Conservation (phyloP, 2,329 filamentous ascomycete genomes). For the Talaromyces sp. region DNA sequence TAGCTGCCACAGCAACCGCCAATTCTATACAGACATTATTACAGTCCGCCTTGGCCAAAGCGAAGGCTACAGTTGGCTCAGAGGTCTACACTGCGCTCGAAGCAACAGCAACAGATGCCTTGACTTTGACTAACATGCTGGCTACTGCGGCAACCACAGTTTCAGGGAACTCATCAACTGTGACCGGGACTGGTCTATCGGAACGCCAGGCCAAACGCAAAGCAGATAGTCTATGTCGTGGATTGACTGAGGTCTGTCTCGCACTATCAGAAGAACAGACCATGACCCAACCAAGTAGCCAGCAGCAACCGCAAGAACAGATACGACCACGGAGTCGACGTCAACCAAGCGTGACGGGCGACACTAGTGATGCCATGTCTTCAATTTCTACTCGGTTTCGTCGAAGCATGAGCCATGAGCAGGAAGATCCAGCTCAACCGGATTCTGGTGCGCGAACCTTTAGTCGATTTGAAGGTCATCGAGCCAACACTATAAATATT, state of each 20-base stretch:
- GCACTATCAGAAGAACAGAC: constrained; percentile 65
- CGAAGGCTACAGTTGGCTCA: constrained; percentile 64
- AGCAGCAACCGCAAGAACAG: constrained; percentile 20
- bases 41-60: constrained; percentile 75
- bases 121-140: constrained; percentile 74
- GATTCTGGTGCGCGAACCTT: constrained; percentile 28
- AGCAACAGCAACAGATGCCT: constrained; percentile 73
- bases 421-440: constrained; percentile 28
- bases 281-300: constrained; percentile 20
- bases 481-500: constrained; percentile 35
- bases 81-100: constrained; percentile 79
- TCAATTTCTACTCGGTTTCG: constrained; percentile 31
- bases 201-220: constrained; percentile 87
- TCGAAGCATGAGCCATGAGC: constrained; percentile 39
- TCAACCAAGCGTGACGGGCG: constrained; percentile 2
- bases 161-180: constrained; percentile 52
- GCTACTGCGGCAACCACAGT: constrained; percentile 49
- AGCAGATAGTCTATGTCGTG: constrained; percentile 87
- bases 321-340: constrained; percentile 24
- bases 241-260: constrained; percentile 86
- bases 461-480: constrained; percentile 40
- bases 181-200: constrained; percentile 46
- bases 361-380: constrained; percentile 26
- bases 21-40: constrained; percentile 71
- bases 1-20: constrained; percentile 26